These are phyloP conservation scores for Trichosporon sp. DNA, from an alignment of 1,284 basidiomycete species.

Conservation along the genomic window DNA sequence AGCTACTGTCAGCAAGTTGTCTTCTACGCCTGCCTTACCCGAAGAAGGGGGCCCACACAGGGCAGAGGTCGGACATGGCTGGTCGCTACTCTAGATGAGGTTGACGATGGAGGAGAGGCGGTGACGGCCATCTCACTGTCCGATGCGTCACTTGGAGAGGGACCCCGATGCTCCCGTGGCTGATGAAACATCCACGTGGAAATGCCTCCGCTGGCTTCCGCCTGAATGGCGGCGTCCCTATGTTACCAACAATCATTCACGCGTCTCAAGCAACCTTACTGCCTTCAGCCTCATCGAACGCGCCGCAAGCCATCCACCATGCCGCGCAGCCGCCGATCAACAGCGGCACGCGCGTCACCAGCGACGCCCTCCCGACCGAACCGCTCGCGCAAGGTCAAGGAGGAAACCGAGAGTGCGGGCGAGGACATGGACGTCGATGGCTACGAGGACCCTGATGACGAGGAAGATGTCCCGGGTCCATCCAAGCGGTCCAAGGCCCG, in stretches of 20 bases:
- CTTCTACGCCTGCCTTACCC: slow-evolving; percentile 29
- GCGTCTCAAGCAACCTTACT: neutral
- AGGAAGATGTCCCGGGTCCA: slow-evolving; percentile 15
- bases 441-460: slow-evolving; percentile 18
- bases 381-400: slow-evolving; percentile 15
- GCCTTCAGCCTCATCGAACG: neutral
- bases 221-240: neutral
- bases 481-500: neutral
- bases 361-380: slow-evolving; percentile 5
- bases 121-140: slow-evolving; percentile 5
- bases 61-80: slow-evolving; percentile 46
- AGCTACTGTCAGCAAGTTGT: slow-evolving; percentile 24
- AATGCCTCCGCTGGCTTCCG: neutral
- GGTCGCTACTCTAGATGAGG: neutral
- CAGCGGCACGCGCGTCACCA: slow-evolving; percentile 7
- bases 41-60: slow-evolving; percentile 50
- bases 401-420: slow-evolving; percentile 13
- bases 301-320: slow-evolving; percentile 6
- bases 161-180: neutral
- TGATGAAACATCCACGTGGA: neutral
- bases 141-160: slow-evolving; percentile 4
- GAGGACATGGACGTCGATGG: slow-evolving; percentile 13
- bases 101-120: neutral
- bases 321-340: slow-evolving; percentile 17
- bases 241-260: slow-evolving; percentile 1